These are phyloP conservation scores for Cryptosporidium canis DNA, from an alignment of 169 alveolate species.

Conservation along the genomic window DNA sequence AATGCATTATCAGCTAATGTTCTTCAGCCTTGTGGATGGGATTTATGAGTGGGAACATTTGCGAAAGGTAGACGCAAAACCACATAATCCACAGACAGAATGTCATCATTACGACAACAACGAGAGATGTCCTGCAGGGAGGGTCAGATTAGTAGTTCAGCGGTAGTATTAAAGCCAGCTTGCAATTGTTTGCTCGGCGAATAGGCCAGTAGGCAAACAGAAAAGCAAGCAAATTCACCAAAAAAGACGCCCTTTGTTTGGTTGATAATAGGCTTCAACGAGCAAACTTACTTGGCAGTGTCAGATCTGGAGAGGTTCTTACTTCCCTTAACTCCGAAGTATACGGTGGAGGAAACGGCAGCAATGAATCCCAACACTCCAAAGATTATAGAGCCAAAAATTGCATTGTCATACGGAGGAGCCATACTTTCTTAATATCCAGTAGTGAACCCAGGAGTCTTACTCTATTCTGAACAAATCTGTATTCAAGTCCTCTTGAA, in stretches of 20 bases:
- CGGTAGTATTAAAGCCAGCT: not conserved
- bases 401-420: slow-evolving; percentile 69
- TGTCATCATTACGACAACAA: slow-evolving; percentile 70
- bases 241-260: not conserved
- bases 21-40: slow-evolving; percentile 70
- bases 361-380: slow-evolving; percentile 66
- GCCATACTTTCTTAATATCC: slow-evolving; percentile 5
- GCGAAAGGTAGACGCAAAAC: slow-evolving; percentile 62
- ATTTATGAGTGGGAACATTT: slow-evolving; percentile 60
- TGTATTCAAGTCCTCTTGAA: not conserved
- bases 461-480: not conserved
- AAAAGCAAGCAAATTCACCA: not conserved
- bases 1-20: slow-evolving; percentile 7
- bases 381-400: slow-evolving; percentile 41
- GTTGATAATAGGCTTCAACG: not conserved
- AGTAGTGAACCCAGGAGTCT: not conserved
- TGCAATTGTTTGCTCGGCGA: not conserved
- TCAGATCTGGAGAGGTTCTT: slow-evolving; percentile 56
- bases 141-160: not conserved
- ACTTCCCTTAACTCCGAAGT: slow-evolving; percentile 68
- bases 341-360: slow-evolving; percentile 50
- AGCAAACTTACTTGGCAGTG: slow-evolving; percentile 70
- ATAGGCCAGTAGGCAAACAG: not conserved
- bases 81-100: slow-evolving; percentile 70
- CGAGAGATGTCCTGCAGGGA: slow-evolving; percentile 35